phyloP scores from a whole-genome alignment of 495 filamentous ascomycete species.

The Penicillium canescens region DNA sequence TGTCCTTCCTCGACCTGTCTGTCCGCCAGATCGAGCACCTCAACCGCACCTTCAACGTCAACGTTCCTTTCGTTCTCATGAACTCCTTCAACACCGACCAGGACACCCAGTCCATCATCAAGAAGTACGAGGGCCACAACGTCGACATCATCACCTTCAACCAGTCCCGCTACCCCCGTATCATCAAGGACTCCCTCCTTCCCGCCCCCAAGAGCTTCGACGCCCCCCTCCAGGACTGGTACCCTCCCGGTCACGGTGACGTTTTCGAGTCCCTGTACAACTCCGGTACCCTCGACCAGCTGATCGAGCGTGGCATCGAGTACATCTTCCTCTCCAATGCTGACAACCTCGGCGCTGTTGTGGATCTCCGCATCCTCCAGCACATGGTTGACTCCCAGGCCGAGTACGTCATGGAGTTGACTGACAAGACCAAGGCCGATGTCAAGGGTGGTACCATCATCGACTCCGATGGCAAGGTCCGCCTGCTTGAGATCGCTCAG shows the following conservation, averaged over 20 bases:
- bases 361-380: slow-evolving; percentile 95
- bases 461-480: slow-evolving; percentile 94
- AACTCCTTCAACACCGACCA: slow-evolving; percentile 99
- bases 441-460: slow-evolving; percentile 99
- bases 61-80: slow-evolving; percentile 99
- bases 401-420: slow-evolving; percentile 99
- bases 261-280: slow-evolving; percentile 99
- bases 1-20: slow-evolving; percentile 99
- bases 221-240: slow-evolving; percentile 94
- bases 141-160: slow-evolving; percentile 99
- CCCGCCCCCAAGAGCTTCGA: slow-evolving; percentile 90
- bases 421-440: slow-evolving; percentile 99
- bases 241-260: slow-evolving; percentile 98
- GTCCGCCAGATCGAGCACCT: slow-evolving; percentile 99
- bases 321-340: slow-evolving; percentile 99
- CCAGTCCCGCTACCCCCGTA: slow-evolving; percentile 96
- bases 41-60: slow-evolving; percentile 95
- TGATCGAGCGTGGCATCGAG: slow-evolving; percentile 91
- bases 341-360: slow-evolving; percentile 97
- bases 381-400: slow-evolving; percentile 96
- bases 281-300: slow-evolving; percentile 95
- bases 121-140: slow-evolving; percentile 99
- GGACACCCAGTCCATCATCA: slow-evolving; percentile 98
- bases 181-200: slow-evolving; percentile 96
- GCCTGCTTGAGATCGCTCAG: slow-evolving; percentile 97